These are phyloP conservation scores for Pseudocercospora crystallina DNA, from an alignment of 2,329 filamentous ascomycete species.

Conservation along the genomic window DNA sequence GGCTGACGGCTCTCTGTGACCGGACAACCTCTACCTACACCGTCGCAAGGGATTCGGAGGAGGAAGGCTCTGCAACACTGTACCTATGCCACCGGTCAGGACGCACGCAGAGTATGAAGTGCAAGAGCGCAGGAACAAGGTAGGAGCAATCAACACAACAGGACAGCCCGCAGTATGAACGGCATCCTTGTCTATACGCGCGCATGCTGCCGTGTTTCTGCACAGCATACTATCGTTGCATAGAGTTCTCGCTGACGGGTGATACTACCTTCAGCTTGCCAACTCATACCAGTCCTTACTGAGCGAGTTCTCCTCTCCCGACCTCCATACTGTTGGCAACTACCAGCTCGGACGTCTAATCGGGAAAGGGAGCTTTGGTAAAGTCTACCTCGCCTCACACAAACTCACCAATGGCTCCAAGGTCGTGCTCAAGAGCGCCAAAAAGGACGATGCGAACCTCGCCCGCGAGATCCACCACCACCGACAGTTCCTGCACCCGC, in stretches of 20 bases:
- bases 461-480: constrained; percentile 98
- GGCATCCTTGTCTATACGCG: constrained; percentile 2
- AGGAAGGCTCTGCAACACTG: neutral
- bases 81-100: constrained; percentile 28
- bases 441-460: constrained; percentile 92
- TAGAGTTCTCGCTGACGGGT: constrained; percentile 9
- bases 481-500: constrained; percentile 93
- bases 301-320: constrained; percentile 91
- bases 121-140: constrained; percentile 38
- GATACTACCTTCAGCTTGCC: constrained; percentile 66
- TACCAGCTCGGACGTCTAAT: constrained; percentile 89
- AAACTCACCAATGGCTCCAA: constrained; percentile 99
- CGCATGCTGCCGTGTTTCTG: constrained; percentile 3
- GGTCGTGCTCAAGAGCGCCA: constrained; percentile 97
- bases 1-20: neutral
- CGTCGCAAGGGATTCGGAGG: neutral
- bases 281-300: constrained; percentile 95
- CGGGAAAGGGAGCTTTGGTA: constrained; percentile 96
- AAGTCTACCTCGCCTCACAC: constrained; percentile 93
- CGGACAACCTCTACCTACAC: neutral
- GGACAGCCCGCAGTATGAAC: neutral
- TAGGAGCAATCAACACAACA: constrained; percentile 9
- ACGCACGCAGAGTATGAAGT: constrained; percentile 36
- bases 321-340: constrained; percentile 90
- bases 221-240: constrained; percentile 4